A percentile compares a stretch with the other conserved stretches of the same genome.
These are phyloP conservation scores for Mrakia hoshinonis DNA, from an alignment of 768 basidiomycete species.

Conservation along the genomic window DNA sequence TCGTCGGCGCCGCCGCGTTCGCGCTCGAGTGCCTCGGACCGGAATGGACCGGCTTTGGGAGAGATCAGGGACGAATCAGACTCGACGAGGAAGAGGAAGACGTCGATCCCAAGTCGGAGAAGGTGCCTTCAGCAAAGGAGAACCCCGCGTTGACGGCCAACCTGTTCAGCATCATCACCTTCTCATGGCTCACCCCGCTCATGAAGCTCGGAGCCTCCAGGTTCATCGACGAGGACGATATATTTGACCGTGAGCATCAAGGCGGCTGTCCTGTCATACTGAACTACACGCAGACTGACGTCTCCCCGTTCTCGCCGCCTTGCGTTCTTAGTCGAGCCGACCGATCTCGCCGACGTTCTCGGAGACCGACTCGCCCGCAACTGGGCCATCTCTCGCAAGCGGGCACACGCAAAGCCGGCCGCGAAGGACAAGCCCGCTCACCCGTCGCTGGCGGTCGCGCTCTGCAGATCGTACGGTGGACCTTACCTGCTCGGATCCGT, in stretches of 20 bases:
- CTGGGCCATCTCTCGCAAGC: slow-evolving; percentile 45
- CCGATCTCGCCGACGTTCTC: slow-evolving; percentile 63
- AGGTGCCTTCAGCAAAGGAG: slow-evolving; percentile 4
- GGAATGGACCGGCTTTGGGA: slow-evolving; percentile 39
- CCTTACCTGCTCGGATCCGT: slow-evolving; percentile 51
- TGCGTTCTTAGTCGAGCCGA: slow-evolving; percentile 40
- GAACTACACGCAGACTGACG: background rate
- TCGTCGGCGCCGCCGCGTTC: slow-evolving; percentile 49
- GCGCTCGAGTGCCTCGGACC: slow-evolving; percentile 62
- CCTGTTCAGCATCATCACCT: slow-evolving; percentile 46
- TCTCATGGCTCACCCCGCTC: slow-evolving; percentile 71
- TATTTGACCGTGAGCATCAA: slow-evolving; percentile 51
- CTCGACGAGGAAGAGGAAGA: slow-evolving; percentile 28
- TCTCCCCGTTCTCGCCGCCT: background rate
- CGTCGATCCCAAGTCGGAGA: background rate
- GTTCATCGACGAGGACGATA: slow-evolving; percentile 74
- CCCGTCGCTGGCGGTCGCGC: slow-evolving; percentile 59
- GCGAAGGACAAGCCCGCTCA: slow-evolving; percentile 43
- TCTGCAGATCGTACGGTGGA: slow-evolving; percentile 68
- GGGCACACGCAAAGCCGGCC: slow-evolving; percentile 31
- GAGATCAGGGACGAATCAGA: slow-evolving; percentile 23
- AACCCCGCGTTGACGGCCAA: slow-evolving; percentile 29
- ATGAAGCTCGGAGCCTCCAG: slow-evolving; percentile 42
- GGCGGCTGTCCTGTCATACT: background rate
- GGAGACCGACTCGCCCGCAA: slow-evolving; percentile 55